Evolutionary conservation across 768 basidiomycete species (phyloP).

Genomic region (Mycena belliarum): DNA sequence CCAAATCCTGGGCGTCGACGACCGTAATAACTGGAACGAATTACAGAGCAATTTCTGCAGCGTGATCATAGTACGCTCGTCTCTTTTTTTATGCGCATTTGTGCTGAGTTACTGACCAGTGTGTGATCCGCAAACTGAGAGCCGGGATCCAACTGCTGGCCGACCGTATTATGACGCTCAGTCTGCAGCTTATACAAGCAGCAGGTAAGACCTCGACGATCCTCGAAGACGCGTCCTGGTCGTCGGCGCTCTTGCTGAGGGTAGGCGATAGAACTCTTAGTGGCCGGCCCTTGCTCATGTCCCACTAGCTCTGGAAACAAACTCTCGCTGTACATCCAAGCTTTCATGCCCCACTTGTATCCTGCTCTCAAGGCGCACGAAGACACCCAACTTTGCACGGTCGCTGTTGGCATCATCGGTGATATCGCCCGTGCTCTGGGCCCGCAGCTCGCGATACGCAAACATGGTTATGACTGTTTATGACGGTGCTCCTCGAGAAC

Average conservation of each 20-base stretch:
- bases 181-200: constrained; percentile 80
- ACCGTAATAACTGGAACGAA: constrained; percentile 99
- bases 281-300: background rate
- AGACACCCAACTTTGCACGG: constrained; percentile 93
- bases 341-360: constrained; percentile 85
- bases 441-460: constrained; percentile 78
- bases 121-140: constrained; percentile 82
- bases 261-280: constrained; percentile 34
- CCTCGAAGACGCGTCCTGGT: constrained; percentile 93
- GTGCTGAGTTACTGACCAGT: constrained; percentile 41
- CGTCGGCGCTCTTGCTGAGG: constrained; percentile 82
- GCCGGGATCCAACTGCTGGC: constrained; percentile 84
- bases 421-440: constrained; percentile 95
- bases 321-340: constrained; percentile 78
- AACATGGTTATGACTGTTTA: constrained; percentile 86
- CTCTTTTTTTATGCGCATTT: background rate
- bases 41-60: constrained; percentile 94
- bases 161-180: constrained; percentile 92
- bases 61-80: constrained; percentile 72
- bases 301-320: constrained; percentile 64
- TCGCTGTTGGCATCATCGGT: constrained; percentile 93
- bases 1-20: constrained; percentile 93
- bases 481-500: constrained; percentile 90
- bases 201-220: constrained; percentile 93
- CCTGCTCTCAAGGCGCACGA: constrained; percentile 90